Percentiles rank a stretch among this genome's conserved stretches.
Evolutionary conservation across 164 flowering plant genomes (phyloP).

Genomic region (Berberis vulgaris): DNA sequence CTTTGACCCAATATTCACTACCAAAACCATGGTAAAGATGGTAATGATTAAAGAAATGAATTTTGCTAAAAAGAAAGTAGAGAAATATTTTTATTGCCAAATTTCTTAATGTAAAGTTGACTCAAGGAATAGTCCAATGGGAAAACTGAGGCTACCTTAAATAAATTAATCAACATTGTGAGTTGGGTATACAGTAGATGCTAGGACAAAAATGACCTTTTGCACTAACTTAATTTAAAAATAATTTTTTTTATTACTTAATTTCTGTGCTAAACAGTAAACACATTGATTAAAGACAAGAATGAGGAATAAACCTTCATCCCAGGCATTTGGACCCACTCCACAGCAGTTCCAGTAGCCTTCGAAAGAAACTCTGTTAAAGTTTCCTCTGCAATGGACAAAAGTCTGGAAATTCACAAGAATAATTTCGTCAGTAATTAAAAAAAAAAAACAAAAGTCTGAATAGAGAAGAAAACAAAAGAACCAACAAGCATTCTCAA

Average conservation of each 20-base stretch:
- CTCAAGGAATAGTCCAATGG: too few relatives aligned
- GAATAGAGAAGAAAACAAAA: conserved; percentile 18
- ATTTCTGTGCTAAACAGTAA: background rate
- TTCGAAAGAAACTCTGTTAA: conserved; percentile 93
- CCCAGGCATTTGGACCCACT: conserved; percentile 99
- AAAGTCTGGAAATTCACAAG: conserved; percentile 47
- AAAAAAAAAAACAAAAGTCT: conserved; percentile 8
- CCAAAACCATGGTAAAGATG: too few relatives aligned
- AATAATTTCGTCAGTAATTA: conserved; percentile 14
- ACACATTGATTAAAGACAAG: conserved; percentile 4
- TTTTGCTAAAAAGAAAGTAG: too few relatives aligned
- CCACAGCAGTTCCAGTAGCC: conserved; percentile 98
- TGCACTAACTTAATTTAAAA: too few relatives aligned
- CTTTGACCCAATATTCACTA: too few relatives aligned
- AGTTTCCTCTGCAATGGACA: conserved; percentile 97
- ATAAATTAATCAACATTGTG: too few relatives aligned
- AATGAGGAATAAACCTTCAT: conserved; percentile 53
- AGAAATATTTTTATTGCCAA: too few relatives aligned
- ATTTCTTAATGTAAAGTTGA: too few relatives aligned
- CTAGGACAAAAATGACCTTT: too few relatives aligned
- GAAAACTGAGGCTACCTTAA: too few relatives aligned
- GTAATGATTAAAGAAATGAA: too few relatives aligned
- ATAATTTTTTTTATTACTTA: background rate
- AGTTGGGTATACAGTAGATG: too few relatives aligned
- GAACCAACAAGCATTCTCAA: conserved; percentile 8